A percentile compares a stretch with the other conserved stretches of the same genome.
Evolutionary conservation across 306 rosid species (phyloP).

Genomic region (Hippophae gyantsensis): DNA sequence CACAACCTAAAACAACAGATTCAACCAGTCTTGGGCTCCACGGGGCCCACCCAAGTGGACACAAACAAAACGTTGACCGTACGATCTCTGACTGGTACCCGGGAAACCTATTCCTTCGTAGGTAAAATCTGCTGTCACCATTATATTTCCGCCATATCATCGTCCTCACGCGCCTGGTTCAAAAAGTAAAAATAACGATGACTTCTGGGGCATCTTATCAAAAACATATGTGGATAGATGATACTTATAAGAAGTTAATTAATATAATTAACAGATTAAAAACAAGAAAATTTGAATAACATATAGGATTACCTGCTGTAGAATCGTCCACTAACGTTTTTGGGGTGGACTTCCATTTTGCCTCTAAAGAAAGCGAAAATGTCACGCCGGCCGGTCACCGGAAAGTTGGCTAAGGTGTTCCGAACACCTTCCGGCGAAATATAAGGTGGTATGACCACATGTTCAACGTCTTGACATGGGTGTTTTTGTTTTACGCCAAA

Average conservation of each 20-base stretch:
- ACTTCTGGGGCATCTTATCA: constrained; percentile 10
- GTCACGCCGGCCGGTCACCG: constrained; percentile 48
- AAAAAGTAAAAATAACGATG: neutral
- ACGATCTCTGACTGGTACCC: constrained; percentile 88
- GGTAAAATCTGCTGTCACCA: constrained; percentile 60
- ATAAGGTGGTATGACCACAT: constrained; percentile 82
- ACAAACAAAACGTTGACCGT: constrained; percentile 70
- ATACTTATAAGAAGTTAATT: neutral
- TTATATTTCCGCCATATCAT: constrained; percentile 61
- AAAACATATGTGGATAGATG: constrained; percentile 6
- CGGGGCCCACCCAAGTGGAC: constrained; percentile 98
- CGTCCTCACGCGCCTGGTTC: constrained; percentile 63
- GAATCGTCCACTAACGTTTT: constrained; percentile 79
- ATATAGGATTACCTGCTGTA: constrained; percentile 82
- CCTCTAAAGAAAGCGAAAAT: constrained; percentile 90
- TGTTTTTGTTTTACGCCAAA: constrained; percentile 64
- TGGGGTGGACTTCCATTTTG: constrained; percentile 90
- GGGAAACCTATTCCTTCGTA: constrained; percentile 55
- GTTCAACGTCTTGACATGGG: constrained; percentile 82
- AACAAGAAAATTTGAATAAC: neutral
- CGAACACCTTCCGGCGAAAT: constrained; percentile 50
- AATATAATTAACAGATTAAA: neutral
- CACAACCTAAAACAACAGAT: constrained; percentile 75
- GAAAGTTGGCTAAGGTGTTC: constrained; percentile 31
- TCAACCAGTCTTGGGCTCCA: constrained; percentile 96